Evolutionary conservation across 306 rosid species (phyloP), one percentile per base, ranked within the genome.

Genomic region (Oemleria cerasiformis): DNA sequence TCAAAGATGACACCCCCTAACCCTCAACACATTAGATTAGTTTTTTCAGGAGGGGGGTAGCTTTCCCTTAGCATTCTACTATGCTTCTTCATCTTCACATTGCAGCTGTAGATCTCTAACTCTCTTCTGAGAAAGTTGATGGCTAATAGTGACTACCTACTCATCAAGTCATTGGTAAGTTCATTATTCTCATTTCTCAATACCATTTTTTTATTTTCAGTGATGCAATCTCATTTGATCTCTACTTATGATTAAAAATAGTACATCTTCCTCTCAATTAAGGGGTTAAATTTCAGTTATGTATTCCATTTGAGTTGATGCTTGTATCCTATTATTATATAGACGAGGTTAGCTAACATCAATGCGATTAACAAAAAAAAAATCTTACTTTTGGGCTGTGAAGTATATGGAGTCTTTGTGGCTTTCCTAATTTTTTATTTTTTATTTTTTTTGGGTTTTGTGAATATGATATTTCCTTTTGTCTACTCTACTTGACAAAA

Each of bases 151-250:
- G 8, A 56, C 17, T 5, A 56, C 17, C 62, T 7, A 10, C 62
- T 56, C 62, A 23, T 23, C 61, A 56, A 56, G n/a, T 56, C 38
- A 56, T 56, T 15, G 6, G 62, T 56, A 56, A 56, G 62, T 56
- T 56, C 21, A 56, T 56, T 23, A 12, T 21, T 56, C 62, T 23
- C 39, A 30, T 56, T 21, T 56, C 62, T 23, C 39, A 30, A 21
- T 23, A 56, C 16, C 16, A 5, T 12, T 23, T 23, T 55, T 56
- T 23, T 21, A 10, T 21, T 56, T 23, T 11, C 0, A 14, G 39
- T 30, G 36, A 30, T 30, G 36, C 36, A 30, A 30, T 30, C 36
- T 30, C 2, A 30, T 30, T 30, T 30, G 36, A 30, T 30, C 36
- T 30, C 42, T 21, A 38, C 49, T 38, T n/a, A 6, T 7, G 9